phyloP scores from a whole-genome alignment of 257 asterid genomes.

The Voacanga thouarsii region DNA sequence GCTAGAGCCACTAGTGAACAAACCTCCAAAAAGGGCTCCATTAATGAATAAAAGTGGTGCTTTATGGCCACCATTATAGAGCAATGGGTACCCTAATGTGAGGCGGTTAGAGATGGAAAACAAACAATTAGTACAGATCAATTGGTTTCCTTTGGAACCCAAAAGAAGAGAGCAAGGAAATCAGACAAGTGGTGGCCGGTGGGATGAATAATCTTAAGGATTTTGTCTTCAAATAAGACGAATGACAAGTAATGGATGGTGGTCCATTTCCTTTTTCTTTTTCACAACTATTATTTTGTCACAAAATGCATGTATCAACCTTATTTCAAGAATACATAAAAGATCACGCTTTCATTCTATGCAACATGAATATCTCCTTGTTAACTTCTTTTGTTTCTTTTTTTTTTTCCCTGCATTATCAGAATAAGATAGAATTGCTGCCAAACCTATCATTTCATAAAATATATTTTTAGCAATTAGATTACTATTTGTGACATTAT shows the following conservation, averaged over 20 bases:
- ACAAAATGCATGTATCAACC: constrained; percentile 20
- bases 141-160: constrained; percentile 27
- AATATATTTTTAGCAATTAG: too few species aligned
- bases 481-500: too few species aligned
- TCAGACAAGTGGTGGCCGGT: constrained; percentile 14
- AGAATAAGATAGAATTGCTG: too few species aligned
- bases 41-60: not conserved
- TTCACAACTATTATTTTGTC: constrained; percentile 20
- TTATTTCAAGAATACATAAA: not conserved
- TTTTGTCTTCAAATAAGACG: constrained; percentile 54
- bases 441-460: too few species aligned
- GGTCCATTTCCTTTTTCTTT: constrained; percentile 27
- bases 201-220: constrained; percentile 21
- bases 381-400: not conserved
- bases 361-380: not conserved
- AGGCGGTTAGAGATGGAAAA: constrained; percentile 34
- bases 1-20: not conserved
- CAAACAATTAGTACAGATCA: constrained; percentile 29
- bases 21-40: not conserved
- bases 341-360: not conserved
- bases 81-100: constrained; percentile 22
- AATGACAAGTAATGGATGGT: constrained; percentile 49
- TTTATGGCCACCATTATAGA: not conserved
- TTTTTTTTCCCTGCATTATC: not conserved
- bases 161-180: constrained; percentile 28